Conservation (phyloP, 257 asterid genomes). For the Gentiana straminea region DNA sequence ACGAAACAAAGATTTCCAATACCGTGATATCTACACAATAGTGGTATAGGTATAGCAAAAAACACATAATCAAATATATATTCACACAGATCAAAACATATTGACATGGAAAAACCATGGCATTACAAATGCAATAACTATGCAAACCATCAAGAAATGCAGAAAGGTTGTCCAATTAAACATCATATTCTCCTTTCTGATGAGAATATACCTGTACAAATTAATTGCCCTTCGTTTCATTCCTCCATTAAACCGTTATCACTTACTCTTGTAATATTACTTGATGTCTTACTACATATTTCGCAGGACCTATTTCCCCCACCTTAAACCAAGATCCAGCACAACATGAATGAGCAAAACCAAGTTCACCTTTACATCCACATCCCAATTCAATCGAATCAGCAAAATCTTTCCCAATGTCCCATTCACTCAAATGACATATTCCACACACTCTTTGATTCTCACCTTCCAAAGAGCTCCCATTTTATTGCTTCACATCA, state of each 20-base stretch:
- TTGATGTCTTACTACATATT: conserved; percentile 59
- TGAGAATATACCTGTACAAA: not conserved
- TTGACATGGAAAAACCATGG: too few relatives aligned
- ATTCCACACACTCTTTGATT: too few relatives aligned
- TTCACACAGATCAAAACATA: too few relatives aligned
- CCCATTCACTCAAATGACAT: too few relatives aligned
- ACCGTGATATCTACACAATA: not conserved
- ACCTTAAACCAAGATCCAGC: conserved; percentile 57
- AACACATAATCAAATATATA: conserved; percentile 41
- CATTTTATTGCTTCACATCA: conserved; percentile 16
- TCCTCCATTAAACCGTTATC: conserved; percentile 47
- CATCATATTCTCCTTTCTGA: conserved; percentile 34
- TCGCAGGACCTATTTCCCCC: conserved; percentile 77
- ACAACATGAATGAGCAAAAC: too few relatives aligned
- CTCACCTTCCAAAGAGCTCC: conserved; percentile 4
- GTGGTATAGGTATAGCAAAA: not conserved
- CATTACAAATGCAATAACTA: conserved; percentile 58
- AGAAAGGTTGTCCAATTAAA: conserved; percentile 48
- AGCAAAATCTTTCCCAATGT: too few relatives aligned
- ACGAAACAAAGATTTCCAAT: too few relatives aligned
- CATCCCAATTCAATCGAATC: too few relatives aligned
- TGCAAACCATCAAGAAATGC: conserved; percentile 66
- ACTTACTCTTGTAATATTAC: conserved; percentile 36
- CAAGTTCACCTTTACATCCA: too few relatives aligned
- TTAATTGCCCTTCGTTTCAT: conserved; percentile 44